phyloP scores from a whole-genome alignment of 345 rosid genomes.

The Sonneratia alba region DNA sequence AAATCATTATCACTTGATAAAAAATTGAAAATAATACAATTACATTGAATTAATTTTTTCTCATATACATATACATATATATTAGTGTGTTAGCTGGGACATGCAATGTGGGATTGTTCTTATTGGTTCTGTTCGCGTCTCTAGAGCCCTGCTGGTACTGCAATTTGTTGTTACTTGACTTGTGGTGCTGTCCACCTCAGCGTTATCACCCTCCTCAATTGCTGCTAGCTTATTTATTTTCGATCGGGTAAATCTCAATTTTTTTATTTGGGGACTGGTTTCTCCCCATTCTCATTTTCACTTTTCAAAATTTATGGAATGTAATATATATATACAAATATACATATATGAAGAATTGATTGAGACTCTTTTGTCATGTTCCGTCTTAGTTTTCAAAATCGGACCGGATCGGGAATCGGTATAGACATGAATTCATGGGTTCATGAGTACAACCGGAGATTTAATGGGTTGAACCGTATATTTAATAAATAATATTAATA shows the following conservation, averaged over 20 bases:
- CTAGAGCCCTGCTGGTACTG: constrained; percentile 16
- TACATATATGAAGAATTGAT: too few relatives aligned
- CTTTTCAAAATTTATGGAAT: too few relatives aligned
- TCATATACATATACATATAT: constrained; percentile 12
- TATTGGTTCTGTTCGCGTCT: constrained; percentile 12
- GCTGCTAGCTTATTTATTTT: background rate
- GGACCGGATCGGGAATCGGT: too few relatives aligned
- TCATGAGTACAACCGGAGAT: too few relatives aligned
- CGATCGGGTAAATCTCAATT: background rate
- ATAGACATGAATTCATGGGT: too few relatives aligned
- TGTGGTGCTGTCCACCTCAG: constrained; percentile 21
- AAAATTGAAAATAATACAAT: background rate
- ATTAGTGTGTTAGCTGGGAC: background rate
- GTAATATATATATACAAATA: too few relatives aligned
- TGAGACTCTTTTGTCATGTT: too few relatives aligned
- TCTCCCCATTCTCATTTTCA: too few relatives aligned
- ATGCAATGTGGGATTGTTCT: constrained; percentile 11
- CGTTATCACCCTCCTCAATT: background rate
- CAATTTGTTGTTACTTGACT: constrained; percentile 16
- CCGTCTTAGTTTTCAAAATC: too few relatives aligned
- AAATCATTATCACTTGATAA: too few relatives aligned
- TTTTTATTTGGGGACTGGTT: background rate
- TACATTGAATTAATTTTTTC: background rate
- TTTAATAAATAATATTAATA: too few relatives aligned
- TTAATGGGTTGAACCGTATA: too few relatives aligned